These are phyloP conservation scores for Andrographis paniculata DNA, from an alignment of 305 asterid genomes.

Conservation along the genomic window DNA sequence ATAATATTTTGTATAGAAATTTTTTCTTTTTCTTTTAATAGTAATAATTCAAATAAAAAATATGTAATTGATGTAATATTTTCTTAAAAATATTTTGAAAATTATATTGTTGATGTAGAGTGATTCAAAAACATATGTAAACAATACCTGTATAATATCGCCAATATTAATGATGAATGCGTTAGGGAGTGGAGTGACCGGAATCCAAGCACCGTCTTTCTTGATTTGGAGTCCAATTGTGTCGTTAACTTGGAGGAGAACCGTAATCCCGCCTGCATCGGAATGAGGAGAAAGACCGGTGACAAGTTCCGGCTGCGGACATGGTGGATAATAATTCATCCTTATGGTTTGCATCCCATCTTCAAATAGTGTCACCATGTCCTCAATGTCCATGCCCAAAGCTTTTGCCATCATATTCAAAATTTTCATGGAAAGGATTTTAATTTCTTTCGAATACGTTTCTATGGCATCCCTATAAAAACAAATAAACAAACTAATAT, in stretches of 20 bases:
- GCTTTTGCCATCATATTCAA: constrained; percentile 20
- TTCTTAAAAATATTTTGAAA: too few species aligned
- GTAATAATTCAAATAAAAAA: too few species aligned
- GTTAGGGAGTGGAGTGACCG: constrained; percentile 20
- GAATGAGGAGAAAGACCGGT: constrained; percentile 37
- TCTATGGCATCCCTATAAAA: constrained; percentile 32
- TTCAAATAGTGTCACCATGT: constrained; percentile 17
- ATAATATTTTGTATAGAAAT: too few species aligned
- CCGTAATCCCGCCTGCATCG: constrained; percentile 28
- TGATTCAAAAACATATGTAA: too few species aligned
- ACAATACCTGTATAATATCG: constrained; percentile 27
- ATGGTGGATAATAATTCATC: constrained; percentile 38
- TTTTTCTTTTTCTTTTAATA: too few species aligned
- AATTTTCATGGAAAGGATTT: constrained; percentile 23
- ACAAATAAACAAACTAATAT: too few species aligned
- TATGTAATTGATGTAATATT: too few species aligned
- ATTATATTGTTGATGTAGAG: too few species aligned
- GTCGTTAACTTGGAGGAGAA: constrained; percentile 31
- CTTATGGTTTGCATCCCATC: constrained; percentile 28
- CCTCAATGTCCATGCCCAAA: constrained; percentile 19
- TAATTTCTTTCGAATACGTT: constrained; percentile 20
- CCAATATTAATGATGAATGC: constrained; percentile 27
- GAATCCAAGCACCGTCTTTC: constrained; percentile 34
- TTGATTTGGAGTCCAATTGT: constrained; percentile 35
- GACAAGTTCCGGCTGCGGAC: constrained; percentile 32